Conservation (phyloP, 192 early-diverging fungal genomes). For the Linnemannia schmuckeri region DNA sequence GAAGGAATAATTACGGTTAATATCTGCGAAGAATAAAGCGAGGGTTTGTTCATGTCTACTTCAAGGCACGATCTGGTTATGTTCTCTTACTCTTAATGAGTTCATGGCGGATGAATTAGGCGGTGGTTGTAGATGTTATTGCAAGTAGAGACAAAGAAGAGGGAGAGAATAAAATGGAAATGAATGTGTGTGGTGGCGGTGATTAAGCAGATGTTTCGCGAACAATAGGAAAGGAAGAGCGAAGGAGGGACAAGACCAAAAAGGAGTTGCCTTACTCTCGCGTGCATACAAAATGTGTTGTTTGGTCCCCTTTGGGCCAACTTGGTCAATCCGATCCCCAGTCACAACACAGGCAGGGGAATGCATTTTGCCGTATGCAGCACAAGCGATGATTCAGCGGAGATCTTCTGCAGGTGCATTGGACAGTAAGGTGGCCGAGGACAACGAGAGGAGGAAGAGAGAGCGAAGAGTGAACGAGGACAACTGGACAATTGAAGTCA, state of each 20-base stretch:
- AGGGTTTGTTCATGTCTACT: neutral
- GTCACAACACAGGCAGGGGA: neutral
- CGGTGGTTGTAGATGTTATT: neutral
- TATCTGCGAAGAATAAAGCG: neutral
- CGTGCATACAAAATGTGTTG: neutral
- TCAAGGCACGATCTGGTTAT: neutral
- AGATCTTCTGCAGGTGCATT: neutral
- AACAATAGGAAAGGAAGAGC: neutral
- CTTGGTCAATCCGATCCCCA: neutral
- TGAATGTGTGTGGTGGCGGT: neutral
- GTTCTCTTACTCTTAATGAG: slow-evolving; percentile 9
- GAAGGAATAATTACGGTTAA: neutral
- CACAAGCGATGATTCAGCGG: neutral
- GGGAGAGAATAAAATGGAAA: neutral
- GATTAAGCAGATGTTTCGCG: neutral
- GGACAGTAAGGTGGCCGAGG: too few relatives aligned
- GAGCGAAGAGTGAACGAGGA: too few relatives aligned
- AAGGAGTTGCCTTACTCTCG: neutral
- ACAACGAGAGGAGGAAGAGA: too few relatives aligned
- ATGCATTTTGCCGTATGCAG: neutral
- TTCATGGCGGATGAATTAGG: neutral
- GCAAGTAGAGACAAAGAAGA: too few relatives aligned
- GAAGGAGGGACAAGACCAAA: neutral
- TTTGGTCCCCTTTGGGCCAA: neutral
- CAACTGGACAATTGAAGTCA: too few relatives aligned